These are phyloP conservation scores for Hemileia vastatrix DNA, from an alignment of 1,284 basidiomycete genomes.

Conservation along the genomic window DNA sequence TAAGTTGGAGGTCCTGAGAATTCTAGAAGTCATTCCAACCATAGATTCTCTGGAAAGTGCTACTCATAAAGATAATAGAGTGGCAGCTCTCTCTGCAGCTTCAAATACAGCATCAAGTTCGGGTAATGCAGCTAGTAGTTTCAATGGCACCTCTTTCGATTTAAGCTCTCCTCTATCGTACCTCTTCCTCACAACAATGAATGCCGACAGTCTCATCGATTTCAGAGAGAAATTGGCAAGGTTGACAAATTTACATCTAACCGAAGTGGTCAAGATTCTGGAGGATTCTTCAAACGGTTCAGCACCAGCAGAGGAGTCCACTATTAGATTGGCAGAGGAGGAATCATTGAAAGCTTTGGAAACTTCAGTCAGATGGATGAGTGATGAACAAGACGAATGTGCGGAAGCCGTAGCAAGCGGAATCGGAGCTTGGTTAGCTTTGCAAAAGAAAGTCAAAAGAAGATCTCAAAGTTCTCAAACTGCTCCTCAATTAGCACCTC, in stretches of 20 bases:
- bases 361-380: too few species aligned
- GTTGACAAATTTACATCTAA: slow-evolving; percentile 68
- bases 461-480: background rate
- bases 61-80: too few species aligned
- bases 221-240: slow-evolving; percentile 83
- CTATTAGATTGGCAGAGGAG: background rate
- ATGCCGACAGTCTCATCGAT: slow-evolving; percentile 54
- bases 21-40: slow-evolving; percentile 71
- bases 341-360: slow-evolving; percentile 47
- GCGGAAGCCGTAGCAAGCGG: slow-evolving; percentile 37
- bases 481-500: background rate
- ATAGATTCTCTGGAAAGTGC: too few species aligned
- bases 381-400: slow-evolving; percentile 52
- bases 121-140: too few species aligned
- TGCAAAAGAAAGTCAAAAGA: slow-evolving; percentile 38
- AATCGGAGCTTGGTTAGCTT: slow-evolving; percentile 33
- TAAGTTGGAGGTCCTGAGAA: slow-evolving; percentile 80
- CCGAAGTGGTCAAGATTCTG: slow-evolving; percentile 70
- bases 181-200: too few species aligned
- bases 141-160: too few species aligned
- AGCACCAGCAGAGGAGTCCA: background rate
- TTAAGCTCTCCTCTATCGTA: too few species aligned
- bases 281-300: slow-evolving; percentile 53
- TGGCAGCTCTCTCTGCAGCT: too few species aligned
- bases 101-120: too few species aligned